Base-by-base conservation (phyloP, 306 rosid species). In the Castanea crenata region DNA sequence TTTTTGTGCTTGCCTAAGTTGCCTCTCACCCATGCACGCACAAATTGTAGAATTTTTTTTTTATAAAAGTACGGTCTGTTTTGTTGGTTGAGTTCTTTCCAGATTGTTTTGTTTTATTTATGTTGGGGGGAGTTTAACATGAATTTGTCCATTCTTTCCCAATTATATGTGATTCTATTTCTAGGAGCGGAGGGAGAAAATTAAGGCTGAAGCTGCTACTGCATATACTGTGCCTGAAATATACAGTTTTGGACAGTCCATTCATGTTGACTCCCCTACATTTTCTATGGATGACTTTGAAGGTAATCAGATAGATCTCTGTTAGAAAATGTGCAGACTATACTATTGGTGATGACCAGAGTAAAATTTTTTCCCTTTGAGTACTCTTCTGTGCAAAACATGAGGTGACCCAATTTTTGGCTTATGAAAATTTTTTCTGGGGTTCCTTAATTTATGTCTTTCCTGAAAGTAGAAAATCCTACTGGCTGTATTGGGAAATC, bases 201-300 rank as follows among this genome's bases (percentile, higher is more conserved):
- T 83, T 74, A 91, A 88, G 89, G 97, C 96, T 55, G 98, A 92
- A 80, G 93, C 94, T 91, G 77, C 90, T 58, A 65, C 85, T 73
- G 61, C 84, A 25, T 88, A 85, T 82, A 73, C 91, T 72, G 71
- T 80, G 78, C 83, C 90, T 16, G 74, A 82, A 75, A 76, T 85
- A 55, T 77, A 85, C 21, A 77, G 61, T 80, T 84, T 58, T 80
- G 88, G 80, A 78, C 77, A 62, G 62, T 55, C 81, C 65, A 65
- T 74, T 63, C 86, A 23, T 32, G 84, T 82, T 58, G 86, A 83
- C 72, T 65, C 88, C 74, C 98, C 98, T 7, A 73, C 80, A 1
- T 93, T 92, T 88, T 92, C 99, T 82, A 80, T 95, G 89, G 96
- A 91, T 86, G 98, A 95, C 86, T 95, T 95, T 74, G 96, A 90